A percentile compares a stretch with the other conserved stretches of the same genome.
These are phyloP conservation scores for Hypsizygus marmoreus DNA, from an alignment of 768 basidiomycete genomes.

Conservation along the genomic window DNA sequence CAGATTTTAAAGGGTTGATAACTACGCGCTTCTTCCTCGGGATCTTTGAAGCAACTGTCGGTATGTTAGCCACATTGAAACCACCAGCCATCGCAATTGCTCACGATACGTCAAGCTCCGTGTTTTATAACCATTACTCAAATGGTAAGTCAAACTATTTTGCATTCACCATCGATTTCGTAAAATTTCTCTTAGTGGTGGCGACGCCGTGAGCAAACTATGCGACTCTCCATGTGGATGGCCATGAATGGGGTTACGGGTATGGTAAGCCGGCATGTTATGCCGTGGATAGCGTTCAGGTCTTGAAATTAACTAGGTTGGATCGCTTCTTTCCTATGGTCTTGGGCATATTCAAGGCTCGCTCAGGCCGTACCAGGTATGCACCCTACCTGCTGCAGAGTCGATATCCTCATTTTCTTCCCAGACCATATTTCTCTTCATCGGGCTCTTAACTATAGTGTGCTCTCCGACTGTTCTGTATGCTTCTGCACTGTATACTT, in stretches of 20 bases:
- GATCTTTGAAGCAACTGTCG: slow-evolving; percentile 48
- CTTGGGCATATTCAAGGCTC: slow-evolving; percentile 39
- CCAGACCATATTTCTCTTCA: slow-evolving; percentile 48
- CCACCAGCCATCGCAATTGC: too few species aligned
- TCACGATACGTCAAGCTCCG: slow-evolving; percentile 31
- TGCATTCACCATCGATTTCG: background rate
- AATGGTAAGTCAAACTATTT: slow-evolving; percentile 25
- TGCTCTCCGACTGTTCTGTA: slow-evolving; percentile 38
- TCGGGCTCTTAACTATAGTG: slow-evolving; percentile 41
- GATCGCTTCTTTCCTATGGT: slow-evolving; percentile 44
- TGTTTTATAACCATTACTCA: slow-evolving; percentile 51
- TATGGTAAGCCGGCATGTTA: slow-evolving; percentile 27
- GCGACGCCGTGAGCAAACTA: slow-evolving; percentile 48
- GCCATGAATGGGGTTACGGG: slow-evolving; percentile 43
- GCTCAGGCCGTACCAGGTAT: slow-evolving; percentile 42
- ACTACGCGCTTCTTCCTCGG: slow-evolving; percentile 45
- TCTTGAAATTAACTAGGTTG: slow-evolving; percentile 26
- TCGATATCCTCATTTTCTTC: background rate
- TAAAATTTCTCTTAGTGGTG: slow-evolving; percentile 34
- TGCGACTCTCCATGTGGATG: slow-evolving; percentile 44
- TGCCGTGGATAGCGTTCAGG: background rate
- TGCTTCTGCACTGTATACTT: slow-evolving; percentile 4
- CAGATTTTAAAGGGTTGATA: slow-evolving; percentile 41
- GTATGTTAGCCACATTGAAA: slow-evolving; percentile 24
- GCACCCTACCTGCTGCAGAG: slow-evolving; percentile 18